Percentiles rank a stretch among this genome's conserved stretches.
phyloP scores from a whole-genome alignment of 306 rosid species.

The Fragaria ananassa region DNA sequence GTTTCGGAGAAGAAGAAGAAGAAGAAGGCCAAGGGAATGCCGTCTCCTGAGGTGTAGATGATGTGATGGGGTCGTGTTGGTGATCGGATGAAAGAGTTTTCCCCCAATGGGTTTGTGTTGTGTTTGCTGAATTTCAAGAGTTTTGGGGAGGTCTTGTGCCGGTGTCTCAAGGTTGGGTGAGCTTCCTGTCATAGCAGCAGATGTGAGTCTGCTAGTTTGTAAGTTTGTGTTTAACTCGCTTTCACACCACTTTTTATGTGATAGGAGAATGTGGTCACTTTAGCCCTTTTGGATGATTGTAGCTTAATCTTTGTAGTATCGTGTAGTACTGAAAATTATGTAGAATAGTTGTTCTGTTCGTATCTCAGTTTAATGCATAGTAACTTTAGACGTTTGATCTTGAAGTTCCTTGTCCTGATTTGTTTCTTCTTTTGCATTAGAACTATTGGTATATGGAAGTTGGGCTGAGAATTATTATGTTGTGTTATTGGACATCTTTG shows the following conservation, averaged over 20 bases:
- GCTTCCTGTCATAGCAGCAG: conserved; percentile 1
- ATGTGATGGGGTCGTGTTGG: neutral
- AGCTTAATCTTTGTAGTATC: conserved; percentile 4
- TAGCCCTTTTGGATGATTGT: conserved; percentile 13
- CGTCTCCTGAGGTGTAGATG: conserved; percentile 52
- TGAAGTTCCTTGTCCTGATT: neutral
- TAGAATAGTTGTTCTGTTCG: conserved; percentile 1
- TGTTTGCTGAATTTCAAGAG: neutral
- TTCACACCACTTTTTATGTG: conserved; percentile 13
- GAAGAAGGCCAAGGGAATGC: conserved; percentile 51
- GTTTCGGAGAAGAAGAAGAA: conserved; percentile 70
- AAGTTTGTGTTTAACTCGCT: conserved; percentile 11
- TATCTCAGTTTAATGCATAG: conserved; percentile 1
- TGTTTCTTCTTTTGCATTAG: conserved; percentile 5
- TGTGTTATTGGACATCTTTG: neutral
- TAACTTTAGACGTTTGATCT: neutral
- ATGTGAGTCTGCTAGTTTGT: conserved; percentile 6
- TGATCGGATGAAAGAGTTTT: neutral
- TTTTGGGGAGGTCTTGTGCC: neutral
- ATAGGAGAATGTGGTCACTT: conserved; percentile 13
- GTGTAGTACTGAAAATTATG: neutral
- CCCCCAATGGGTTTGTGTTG: neutral
- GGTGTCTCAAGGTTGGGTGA: neutral
- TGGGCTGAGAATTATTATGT: neutral
- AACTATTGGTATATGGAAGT: neutral